Base-by-base conservation (phyloP, 177 flowering plant genomes). In the Vitis hybrid region DNA sequence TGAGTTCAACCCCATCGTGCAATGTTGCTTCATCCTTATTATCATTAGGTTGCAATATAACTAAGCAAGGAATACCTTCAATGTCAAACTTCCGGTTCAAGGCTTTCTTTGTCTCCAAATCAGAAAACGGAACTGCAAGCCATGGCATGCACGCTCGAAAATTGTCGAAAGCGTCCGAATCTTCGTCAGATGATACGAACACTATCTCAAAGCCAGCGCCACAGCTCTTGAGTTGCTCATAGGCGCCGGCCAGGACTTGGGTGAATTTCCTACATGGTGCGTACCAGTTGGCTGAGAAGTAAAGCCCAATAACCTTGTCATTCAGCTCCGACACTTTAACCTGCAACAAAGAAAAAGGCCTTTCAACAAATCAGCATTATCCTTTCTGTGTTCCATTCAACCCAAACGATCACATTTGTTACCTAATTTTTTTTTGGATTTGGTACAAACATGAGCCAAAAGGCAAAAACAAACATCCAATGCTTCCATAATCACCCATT, bases 271-370 rank as follows among this genome's bases (percentile, higher is more conserved):
- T 74, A 64, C 94, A 92, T 30, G 84, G 84, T 1, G 74, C 78
- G 69, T 87, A 82, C 97, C 97, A 92, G 66, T 90, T 92, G 14
- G 97, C 97, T 2, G 93, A 79, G 79, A 92, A 92, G 76, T 86
- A 90, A n/a, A 92, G 77, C 13, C 93, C 97, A n/a, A 87, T 61
- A 1, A 85, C 80, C 72, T 86, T 88, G 65, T 82, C 89, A 63
- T 90, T 81, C 58, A 92, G 84, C 17, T 81, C 86, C 10, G 85
- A 82, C 49, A 87, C 75, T 69, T 86, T 84, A 69, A 89, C 93
- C 97, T 92, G 80, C 58, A 30, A n/a, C 9, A 15, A 6, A 57
- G 27, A 14, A 70, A 35, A 35, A 6, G 8, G 46, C 46, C 46
- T 35, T 35, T 35, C 46, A 35, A 3, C 7, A 35, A 35, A 6